Percentiles rank a stretch among this genome's conserved stretches.
Evolutionary conservation across 179 eudicot genomes (phyloP).

Genomic region (Corrigiola litoralis): DNA sequence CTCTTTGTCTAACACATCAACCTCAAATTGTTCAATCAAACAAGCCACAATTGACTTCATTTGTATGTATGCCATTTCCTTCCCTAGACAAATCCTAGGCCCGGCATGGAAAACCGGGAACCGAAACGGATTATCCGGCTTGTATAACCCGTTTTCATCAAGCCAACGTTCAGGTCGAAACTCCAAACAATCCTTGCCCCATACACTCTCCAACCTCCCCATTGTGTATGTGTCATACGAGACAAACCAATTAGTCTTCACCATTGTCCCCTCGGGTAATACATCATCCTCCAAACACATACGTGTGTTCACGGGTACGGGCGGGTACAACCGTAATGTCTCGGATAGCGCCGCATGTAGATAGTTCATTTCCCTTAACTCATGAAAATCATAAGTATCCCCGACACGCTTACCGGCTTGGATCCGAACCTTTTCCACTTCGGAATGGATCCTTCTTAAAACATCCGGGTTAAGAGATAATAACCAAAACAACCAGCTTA

Average conservation of each 20-base stretch:
- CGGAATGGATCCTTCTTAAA: constrained; percentile 41
- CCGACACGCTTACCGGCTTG: constrained; percentile 27
- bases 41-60: constrained; percentile 86
- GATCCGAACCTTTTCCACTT: constrained; percentile 34
- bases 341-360: constrained; percentile 78
- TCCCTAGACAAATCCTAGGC: constrained; percentile 76
- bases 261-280: constrained; percentile 55
- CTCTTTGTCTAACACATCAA: constrained; percentile 46
- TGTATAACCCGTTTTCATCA: constrained; percentile 33
- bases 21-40: constrained; percentile 56
- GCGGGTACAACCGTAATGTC: constrained; percentile 68
- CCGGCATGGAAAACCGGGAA: constrained; percentile 82
- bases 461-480: constrained; percentile 38
- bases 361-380: constrained; percentile 66
- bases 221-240: constrained; percentile 54
- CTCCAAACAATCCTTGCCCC: constrained; percentile 71
- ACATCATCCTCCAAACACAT: constrained; percentile 48
- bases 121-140: constrained; percentile 53
- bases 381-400: constrained; percentile 48
- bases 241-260: constrained; percentile 52
- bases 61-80: constrained; percentile 83
- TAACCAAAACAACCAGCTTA: constrained; percentile 80
- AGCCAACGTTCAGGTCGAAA: constrained; percentile 80
- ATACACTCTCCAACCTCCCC: constrained; percentile 82
- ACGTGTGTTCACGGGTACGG: constrained; percentile 69